Evolutionary conservation across 306 rosid genomes (phyloP).

Genomic region (Cucurbita maxima): DNA sequence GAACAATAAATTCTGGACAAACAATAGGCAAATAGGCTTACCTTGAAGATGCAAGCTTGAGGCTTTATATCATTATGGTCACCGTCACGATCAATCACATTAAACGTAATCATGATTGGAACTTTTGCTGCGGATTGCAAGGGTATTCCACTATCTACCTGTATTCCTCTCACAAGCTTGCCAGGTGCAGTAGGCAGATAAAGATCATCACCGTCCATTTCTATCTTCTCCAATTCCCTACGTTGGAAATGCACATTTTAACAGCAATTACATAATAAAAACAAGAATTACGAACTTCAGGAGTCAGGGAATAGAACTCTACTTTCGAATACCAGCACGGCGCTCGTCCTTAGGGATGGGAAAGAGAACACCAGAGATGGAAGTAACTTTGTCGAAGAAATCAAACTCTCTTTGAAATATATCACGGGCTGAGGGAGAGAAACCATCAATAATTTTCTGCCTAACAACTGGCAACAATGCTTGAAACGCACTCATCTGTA

Average conservation of each 20-base stretch:
- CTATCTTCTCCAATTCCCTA: slow-evolving; percentile 93
- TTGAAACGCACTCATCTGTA: slow-evolving; percentile 65
- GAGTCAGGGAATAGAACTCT: slow-evolving; percentile 1
- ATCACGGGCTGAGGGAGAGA: slow-evolving; percentile 56
- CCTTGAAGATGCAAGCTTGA: slow-evolving; percentile 98
- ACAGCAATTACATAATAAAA: background rate
- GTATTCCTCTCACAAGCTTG: slow-evolving; percentile 81
- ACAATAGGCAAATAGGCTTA: slow-evolving; percentile 7
- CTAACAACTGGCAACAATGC: slow-evolving; percentile 69
- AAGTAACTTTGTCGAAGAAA: slow-evolving; percentile 94
- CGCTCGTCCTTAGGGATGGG: slow-evolving; percentile 88
- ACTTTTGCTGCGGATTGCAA: slow-evolving; percentile 96
- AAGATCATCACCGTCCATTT: slow-evolving; percentile 73
- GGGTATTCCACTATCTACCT: slow-evolving; percentile 87
- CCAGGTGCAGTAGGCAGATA: slow-evolving; percentile 81
- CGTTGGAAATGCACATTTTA: slow-evolving; percentile 3
- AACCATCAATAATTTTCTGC: slow-evolving; percentile 70
- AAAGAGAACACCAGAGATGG: slow-evolving; percentile 77
- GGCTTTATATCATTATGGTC: slow-evolving; percentile 63
- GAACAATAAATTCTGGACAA: background rate
- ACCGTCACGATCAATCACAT: slow-evolving; percentile 68
- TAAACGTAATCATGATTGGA: slow-evolving; percentile 90
- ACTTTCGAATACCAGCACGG: slow-evolving; percentile 81
- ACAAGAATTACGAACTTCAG: background rate
- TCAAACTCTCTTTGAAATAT: slow-evolving; percentile 75